phyloP scores from a whole-genome alignment of 148 eudicot species.

The Agrostemma githago region DNA sequence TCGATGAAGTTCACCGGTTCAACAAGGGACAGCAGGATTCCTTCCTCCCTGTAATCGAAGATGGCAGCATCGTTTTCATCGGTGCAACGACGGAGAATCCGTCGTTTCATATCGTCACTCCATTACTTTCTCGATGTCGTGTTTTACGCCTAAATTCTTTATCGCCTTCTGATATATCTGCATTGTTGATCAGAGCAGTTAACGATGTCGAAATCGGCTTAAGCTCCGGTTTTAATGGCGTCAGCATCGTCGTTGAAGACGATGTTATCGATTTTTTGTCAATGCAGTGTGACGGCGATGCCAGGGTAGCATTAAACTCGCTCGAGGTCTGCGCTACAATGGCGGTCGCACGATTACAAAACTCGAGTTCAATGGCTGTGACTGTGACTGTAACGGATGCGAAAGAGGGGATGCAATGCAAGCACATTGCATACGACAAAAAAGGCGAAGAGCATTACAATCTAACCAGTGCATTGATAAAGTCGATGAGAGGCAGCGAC shows the following conservation, averaged over 20 bases:
- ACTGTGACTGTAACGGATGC: constrained; percentile 47
- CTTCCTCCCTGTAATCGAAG: constrained; percentile 86
- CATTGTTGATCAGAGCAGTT: constrained; percentile 47
- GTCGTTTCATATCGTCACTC: constrained; percentile 80
- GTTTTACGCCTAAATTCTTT: constrained; percentile 60
- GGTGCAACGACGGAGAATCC: constrained; percentile 97
- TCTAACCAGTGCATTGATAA: constrained; percentile 69
- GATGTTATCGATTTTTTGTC: constrained; percentile 51
- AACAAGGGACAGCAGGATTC: constrained; percentile 86
- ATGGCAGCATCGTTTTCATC: constrained; percentile 75
- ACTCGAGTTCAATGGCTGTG: not conserved
- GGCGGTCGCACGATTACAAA: constrained; percentile 34
- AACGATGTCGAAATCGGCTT: constrained; percentile 47
- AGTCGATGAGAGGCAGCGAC: constrained; percentile 92
- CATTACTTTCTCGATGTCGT: constrained; percentile 73
- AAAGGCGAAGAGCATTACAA: constrained; percentile 90
- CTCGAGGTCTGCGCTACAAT: constrained; percentile 58
- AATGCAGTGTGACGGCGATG: constrained; percentile 78
- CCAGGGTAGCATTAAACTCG: constrained; percentile 71
- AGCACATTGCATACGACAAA: constrained; percentile 75
- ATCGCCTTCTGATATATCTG: constrained; percentile 27
- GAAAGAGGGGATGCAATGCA: constrained; percentile 71
- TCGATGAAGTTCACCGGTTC: constrained; percentile 91
- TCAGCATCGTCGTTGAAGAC: constrained; percentile 38
- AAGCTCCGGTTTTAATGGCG: constrained; percentile 25